Evolutionary conservation across 345 rosid species (phyloP).

Genomic region (Moricandia arvensis): DNA sequence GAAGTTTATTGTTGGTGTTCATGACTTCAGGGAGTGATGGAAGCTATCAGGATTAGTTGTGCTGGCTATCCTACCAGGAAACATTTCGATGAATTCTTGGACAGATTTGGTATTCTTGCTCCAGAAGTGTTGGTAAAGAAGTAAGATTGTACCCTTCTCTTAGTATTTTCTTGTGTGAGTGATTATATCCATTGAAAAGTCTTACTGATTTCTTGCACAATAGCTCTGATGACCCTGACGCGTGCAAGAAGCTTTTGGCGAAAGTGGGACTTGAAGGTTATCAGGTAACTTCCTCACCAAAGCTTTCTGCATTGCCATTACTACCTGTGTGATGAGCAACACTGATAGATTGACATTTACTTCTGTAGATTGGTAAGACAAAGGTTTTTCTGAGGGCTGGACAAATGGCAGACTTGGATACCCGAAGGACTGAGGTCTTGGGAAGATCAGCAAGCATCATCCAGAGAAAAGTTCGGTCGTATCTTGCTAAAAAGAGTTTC

Average conservation of each 20-base stretch:
- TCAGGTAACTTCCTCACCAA: slow-evolving; percentile 60
- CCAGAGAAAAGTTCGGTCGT: slow-evolving; percentile 91
- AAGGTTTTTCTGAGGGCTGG: slow-evolving; percentile 42
- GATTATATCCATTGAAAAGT: neutral
- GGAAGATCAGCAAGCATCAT: slow-evolving; percentile 90
- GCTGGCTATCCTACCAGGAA: slow-evolving; percentile 98
- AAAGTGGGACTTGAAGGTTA: slow-evolving; percentile 79
- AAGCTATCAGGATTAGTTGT: slow-evolving; percentile 97
- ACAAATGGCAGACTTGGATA: slow-evolving; percentile 45
- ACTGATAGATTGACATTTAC: slow-evolving; percentile 4
- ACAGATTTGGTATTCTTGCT: slow-evolving; percentile 88
- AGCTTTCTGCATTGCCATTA: neutral
- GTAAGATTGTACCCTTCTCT: slow-evolving; percentile 39
- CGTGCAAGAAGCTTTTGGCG: slow-evolving; percentile 88
- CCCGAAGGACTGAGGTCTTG: slow-evolving; percentile 42
- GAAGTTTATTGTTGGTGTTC: slow-evolving; percentile 2
- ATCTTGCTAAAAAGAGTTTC: slow-evolving; percentile 81
- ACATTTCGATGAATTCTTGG: slow-evolving; percentile 82
- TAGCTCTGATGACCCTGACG: slow-evolving; percentile 86
- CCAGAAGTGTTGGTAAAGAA: slow-evolving; percentile 81
- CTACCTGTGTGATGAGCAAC: slow-evolving; percentile 8
- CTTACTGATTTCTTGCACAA: slow-evolving; percentile 20
- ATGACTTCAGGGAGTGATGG: slow-evolving; percentile 89
- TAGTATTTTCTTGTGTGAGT: neutral
- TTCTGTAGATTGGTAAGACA: slow-evolving; percentile 41